Conservation (phyloP, 2,329 filamentous ascomycete genomes). For the Chaetomium globosum region DNA sequence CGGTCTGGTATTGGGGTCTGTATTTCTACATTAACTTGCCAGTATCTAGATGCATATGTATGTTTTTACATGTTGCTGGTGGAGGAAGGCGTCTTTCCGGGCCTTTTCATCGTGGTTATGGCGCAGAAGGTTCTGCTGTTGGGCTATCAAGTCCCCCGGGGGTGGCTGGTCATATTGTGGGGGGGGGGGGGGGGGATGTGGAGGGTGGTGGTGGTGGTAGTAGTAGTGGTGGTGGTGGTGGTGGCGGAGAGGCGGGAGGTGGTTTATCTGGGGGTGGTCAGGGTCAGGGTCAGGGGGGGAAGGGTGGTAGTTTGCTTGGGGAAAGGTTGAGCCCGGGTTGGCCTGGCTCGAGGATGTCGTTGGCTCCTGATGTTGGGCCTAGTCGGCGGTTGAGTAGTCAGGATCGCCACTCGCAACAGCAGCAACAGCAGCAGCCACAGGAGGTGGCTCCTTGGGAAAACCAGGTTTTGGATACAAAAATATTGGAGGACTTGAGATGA, state of each 20-base stretch:
- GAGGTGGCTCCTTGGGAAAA: conserved; percentile 25
- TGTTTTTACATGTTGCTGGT: no score
- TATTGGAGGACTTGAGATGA: conserved; percentile 23
- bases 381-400: not conserved
- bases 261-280: not conserved
- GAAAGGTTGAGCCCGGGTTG: not conserved
- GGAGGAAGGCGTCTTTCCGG: no score
- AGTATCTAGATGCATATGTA: no score
- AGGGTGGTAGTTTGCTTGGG: not conserved
- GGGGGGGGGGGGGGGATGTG: not conserved
- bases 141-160: no score
- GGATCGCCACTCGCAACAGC: not conserved
- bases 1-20: no score
- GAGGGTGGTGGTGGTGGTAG: not conserved
- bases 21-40: no score
- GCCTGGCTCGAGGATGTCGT: not conserved
- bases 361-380: not conserved
- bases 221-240: not conserved
- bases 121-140: no score
- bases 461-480: conserved; percentile 24
- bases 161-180: no score
- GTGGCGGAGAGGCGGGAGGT: no score
- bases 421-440: not conserved
- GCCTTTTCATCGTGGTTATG: no score
- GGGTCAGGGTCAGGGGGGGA: not conserved